Evolutionary conservation across 768 basidiomycete genomes (phyloP).

Genomic region (Kwoniella heveanensis): DNA sequence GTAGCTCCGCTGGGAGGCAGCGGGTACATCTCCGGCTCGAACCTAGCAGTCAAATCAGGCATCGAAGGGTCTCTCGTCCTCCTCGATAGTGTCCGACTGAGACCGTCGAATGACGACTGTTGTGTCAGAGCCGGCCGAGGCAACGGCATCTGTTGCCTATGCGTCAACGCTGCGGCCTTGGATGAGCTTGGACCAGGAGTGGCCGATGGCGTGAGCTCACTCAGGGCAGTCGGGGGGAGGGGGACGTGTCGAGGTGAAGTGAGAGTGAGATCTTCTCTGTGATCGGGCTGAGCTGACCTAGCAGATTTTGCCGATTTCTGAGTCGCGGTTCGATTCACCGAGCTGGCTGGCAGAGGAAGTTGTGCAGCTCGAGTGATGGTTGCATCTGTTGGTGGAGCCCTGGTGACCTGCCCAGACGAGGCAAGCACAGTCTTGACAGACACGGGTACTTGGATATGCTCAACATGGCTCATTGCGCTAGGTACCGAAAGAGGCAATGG

Average conservation of each 20-base stretch:
- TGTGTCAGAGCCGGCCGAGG: slow-evolving; percentile 33
- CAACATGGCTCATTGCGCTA: neutral
- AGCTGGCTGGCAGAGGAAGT: neutral
- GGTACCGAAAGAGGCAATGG: slow-evolving; percentile 10
- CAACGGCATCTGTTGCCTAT: slow-evolving; percentile 19
- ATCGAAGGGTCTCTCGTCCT: slow-evolving; percentile 18
- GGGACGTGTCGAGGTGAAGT: slow-evolving; percentile 3
- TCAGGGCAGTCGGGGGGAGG: neutral
- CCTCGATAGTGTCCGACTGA: slow-evolving; percentile 8
- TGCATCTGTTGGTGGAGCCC: slow-evolving; percentile 4
- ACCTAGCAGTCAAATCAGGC: slow-evolving; percentile 25
- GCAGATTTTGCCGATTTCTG: neutral
- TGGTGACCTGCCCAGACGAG: slow-evolving; percentile 1
- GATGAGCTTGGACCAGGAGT: neutral
- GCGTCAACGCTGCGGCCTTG: slow-evolving; percentile 1
- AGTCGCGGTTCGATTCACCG: neutral
- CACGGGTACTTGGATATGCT: slow-evolving; percentile 2
- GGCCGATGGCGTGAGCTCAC: neutral
- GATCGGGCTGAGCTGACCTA: neutral
- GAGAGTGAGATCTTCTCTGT: neutral
- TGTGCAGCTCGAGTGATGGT: neutral
- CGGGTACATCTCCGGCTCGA: slow-evolving; percentile 41
- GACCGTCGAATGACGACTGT: slow-evolving; percentile 17
- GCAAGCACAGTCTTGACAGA: slow-evolving; percentile 6
- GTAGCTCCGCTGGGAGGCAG: slow-evolving; percentile 30